Conservation (phyloP, 2,329 filamentous ascomycete genomes). For the Albifimbria verrucaria region DNA sequence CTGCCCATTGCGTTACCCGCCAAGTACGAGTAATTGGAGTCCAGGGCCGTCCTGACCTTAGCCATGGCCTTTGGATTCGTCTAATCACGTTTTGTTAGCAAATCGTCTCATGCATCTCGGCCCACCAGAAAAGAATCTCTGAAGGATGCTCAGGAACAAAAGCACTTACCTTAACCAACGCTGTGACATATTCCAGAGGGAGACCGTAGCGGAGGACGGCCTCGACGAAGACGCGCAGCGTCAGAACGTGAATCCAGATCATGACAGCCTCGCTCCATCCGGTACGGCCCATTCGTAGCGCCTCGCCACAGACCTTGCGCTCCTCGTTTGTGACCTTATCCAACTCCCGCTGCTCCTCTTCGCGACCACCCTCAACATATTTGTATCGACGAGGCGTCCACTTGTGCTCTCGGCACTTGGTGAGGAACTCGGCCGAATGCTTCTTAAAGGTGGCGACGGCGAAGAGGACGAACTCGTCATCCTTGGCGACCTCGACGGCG, state of each 20-base stretch:
- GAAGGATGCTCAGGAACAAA: neutral
- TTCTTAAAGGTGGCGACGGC: constrained; percentile 94
- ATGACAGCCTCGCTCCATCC: constrained; percentile 95
- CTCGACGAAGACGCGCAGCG: constrained; percentile 92
- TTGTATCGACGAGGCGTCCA: constrained; percentile 96
- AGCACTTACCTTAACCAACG: constrained; percentile 71
- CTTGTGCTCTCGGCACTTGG: constrained; percentile 87
- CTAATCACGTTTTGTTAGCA: constrained; percentile 40
- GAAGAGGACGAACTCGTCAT: constrained; percentile 87
- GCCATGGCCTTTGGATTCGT: constrained; percentile 78
- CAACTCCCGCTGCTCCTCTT: constrained; percentile 85
- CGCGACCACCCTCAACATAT: constrained; percentile 83
- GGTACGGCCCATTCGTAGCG: constrained; percentile 79
- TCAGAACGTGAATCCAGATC: constrained; percentile 91
- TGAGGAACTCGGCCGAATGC: constrained; percentile 78
- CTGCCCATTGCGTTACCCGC: constrained; percentile 90
- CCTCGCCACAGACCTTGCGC: constrained; percentile 89
- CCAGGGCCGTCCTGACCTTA: constrained; percentile 75
- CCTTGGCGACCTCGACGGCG: constrained; percentile 72
- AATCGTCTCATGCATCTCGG: too few species aligned
- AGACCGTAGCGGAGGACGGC: constrained; percentile 95
- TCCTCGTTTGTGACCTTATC: constrained; percentile 80
- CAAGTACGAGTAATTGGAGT: constrained; percentile 83
- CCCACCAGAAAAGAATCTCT: too few species aligned
- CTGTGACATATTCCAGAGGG: constrained; percentile 84